Conservation (phyloP, 257 asterid species). For the Nicotiana benthamiana region DNA sequence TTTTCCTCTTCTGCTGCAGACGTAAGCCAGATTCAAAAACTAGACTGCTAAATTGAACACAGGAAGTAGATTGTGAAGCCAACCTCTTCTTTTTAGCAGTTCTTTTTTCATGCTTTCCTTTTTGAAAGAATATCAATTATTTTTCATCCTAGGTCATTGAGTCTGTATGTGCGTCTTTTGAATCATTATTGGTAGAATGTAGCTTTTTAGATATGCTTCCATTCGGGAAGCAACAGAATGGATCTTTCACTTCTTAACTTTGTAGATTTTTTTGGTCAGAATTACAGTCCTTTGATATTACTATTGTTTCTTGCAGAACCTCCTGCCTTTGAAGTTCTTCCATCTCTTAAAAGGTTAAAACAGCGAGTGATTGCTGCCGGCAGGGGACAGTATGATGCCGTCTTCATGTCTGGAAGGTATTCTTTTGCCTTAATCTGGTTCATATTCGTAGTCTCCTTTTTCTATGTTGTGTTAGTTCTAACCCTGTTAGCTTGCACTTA, state of each 20-base stretch:
- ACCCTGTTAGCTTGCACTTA: neutral
- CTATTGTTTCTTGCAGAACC: conserved; percentile 39
- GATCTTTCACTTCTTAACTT: neutral
- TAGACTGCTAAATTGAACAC: no score
- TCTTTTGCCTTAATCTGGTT: neutral
- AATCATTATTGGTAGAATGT: neutral
- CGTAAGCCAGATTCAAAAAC: no score
- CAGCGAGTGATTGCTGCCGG: conserved; percentile 79
- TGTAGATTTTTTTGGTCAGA: neutral
- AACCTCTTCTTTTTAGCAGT: no score
- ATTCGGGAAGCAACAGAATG: neutral
- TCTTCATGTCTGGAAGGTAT: conserved; percentile 97
- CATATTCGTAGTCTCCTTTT: neutral
- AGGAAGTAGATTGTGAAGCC: no score
- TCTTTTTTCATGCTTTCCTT: neutral
- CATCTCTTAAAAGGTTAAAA: conserved; percentile 75
- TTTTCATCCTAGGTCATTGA: neutral
- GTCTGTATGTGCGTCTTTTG: neutral
- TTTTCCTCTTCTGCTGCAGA: no score
- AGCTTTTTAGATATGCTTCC: neutral
- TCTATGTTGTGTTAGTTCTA: neutral
- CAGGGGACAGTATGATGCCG: conserved; percentile 77
- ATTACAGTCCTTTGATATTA: neutral
- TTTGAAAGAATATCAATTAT: neutral
- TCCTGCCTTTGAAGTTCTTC: conserved; percentile 93